Evolutionary conservation across 768 basidiomycete genomes (phyloP), one percentile per base, ranked within the genome.

Genomic region (Lepiota venenata): DNA sequence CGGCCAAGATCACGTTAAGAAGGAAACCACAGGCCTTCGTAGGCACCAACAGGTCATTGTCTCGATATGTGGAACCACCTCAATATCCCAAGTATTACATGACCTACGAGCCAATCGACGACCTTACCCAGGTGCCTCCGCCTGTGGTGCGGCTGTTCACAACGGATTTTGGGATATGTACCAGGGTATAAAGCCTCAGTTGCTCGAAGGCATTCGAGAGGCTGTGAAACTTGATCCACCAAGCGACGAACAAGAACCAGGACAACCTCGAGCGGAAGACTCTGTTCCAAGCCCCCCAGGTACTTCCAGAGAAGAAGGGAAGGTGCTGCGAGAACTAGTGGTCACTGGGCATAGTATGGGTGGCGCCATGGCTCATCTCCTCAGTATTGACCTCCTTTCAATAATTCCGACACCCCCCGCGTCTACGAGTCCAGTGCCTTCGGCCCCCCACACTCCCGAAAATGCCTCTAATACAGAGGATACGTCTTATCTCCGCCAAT

Each of bases 311-410:
- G 25, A 18, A 9, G 47, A 46, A 36, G 44, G 27, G 8, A 9
- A 44, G 8, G 67, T 64, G 5, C 62, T 69, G 25, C 57, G 54
- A 16, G 79, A 81, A 58, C 50, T 84, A 15, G 72, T 81, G 12
- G 57, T 83, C 27, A 80, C 79, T 1, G 83, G 81, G 1, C 82
- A 85, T 61, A 82, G 80, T 51, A 76, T 83, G 76, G 81, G 83
- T 39, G 80, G 72, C 18, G 74, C 74, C 18, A 61, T 84, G n/a
- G 69, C 73, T 14, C 80, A 79, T 63, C 66, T 84, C 20, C 68
- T 82, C 40, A 70, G 72, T 40, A 60, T 82, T 16, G 80, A 82
- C 51, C 58, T 82, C 16, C 65, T 84, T 36, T 52, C 68, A 5
- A 39, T 46, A 15, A 22, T 21, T 15, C 35, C 39, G 20, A 5